Conservation (phyloP, 495 filamentous ascomycete species). For the Daldinia childiae region DNA sequence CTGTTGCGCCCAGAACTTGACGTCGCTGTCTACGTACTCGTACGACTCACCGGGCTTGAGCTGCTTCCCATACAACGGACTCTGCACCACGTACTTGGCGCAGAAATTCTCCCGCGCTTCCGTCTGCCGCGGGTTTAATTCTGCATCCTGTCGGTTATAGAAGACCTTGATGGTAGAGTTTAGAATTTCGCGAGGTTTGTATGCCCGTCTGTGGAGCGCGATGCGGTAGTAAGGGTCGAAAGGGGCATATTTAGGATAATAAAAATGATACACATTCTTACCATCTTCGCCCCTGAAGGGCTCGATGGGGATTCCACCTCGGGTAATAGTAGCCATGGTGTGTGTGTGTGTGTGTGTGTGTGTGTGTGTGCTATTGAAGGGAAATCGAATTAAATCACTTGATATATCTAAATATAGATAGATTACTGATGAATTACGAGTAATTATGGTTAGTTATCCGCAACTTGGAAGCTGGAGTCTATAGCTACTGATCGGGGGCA, state of each 20-base stretch:
- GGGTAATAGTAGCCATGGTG: background rate
- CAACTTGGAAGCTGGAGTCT: no score
- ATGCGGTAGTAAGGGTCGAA: slow-evolving; percentile 10
- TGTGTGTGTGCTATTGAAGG: background rate
- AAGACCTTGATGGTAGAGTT: slow-evolving; percentile 28
- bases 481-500: background rate
- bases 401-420: background rate
- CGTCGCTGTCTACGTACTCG: background rate
- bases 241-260: slow-evolving; percentile 20
- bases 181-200: slow-evolving; percentile 24
- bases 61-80: background rate
- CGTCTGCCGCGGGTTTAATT: slow-evolving; percentile 8
- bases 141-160: background rate
- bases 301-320: background rate
- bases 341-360: no score
- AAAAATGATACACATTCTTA: background rate
- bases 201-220: background rate
- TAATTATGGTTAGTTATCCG: no score
- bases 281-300: background rate
- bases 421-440: no score
- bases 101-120: slow-evolving; percentile 1
- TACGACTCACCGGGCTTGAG: background rate
- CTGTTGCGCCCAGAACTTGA: background rate
- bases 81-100: background rate
- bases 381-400: background rate